Conservation (phyloP, 257 asterid species). For the Lithospermum erythrorhizon region DNA sequence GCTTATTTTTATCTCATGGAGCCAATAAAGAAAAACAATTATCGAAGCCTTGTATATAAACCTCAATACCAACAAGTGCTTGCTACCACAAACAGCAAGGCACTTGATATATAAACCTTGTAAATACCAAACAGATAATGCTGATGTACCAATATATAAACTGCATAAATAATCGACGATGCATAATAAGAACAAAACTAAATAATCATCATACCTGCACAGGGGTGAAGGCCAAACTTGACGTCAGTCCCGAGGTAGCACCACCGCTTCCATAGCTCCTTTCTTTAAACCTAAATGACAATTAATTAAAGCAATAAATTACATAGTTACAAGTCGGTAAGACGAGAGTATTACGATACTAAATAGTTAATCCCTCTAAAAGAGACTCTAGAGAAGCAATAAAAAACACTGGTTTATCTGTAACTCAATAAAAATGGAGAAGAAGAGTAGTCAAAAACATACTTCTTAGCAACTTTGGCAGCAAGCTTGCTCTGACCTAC, state of each 20-base stretch:
- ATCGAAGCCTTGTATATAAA: no score
- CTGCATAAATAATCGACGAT: background rate
- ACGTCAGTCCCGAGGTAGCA: slow-evolving; percentile 89
- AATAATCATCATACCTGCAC: slow-evolving; percentile 62
- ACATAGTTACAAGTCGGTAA: slow-evolving; percentile 2
- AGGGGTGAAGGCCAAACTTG: slow-evolving; percentile 95
- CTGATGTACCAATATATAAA: background rate
- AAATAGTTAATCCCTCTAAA: background rate
- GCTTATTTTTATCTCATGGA: no score
- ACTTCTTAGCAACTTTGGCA: slow-evolving; percentile 86
- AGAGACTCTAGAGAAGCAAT: background rate
- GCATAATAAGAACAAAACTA: background rate
- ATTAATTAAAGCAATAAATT: background rate
- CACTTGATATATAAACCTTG: no score
- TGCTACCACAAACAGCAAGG: no score
- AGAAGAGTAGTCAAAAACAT: slow-evolving; percentile 11
- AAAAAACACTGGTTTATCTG: background rate
- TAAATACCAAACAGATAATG: no score
- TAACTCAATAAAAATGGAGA: slow-evolving; percentile 6
- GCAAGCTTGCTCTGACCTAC: slow-evolving; percentile 76
- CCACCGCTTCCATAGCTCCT: slow-evolving; percentile 70
- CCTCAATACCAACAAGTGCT: no score
- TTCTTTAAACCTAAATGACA: slow-evolving; percentile 63
- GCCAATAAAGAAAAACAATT: no score
- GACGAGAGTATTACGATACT: background rate